Conservation (phyloP, 768 basidiomycete genomes). For the Russula sp. region DNA sequence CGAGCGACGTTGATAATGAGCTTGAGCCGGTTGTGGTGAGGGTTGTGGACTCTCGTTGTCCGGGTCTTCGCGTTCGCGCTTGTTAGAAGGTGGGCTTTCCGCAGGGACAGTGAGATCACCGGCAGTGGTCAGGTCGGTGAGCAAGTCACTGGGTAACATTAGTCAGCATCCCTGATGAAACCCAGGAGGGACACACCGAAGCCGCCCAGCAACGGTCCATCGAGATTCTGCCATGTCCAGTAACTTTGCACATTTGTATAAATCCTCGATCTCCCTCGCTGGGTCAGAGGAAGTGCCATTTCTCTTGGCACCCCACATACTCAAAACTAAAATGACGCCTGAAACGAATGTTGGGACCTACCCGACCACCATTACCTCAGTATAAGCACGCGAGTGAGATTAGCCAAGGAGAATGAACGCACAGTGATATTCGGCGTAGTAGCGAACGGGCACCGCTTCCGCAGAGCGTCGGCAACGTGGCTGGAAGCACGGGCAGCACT, state of each 20-base stretch:
- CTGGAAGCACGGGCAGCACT: conserved; percentile 51
- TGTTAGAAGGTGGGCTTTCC: conserved; percentile 23
- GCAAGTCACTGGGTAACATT: conserved; percentile 21
- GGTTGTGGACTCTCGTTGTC: conserved; percentile 11
- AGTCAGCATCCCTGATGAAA: neutral
- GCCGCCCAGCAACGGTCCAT: conserved; percentile 28
- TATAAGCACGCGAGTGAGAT: conserved; percentile 7
- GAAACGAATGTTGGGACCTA: conserved; percentile 44
- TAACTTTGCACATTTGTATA: conserved; percentile 47
- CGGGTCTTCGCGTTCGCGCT: conserved; percentile 23
- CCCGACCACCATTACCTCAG: conserved; percentile 23
- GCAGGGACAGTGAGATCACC: conserved; percentile 24
- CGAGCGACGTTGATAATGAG: neutral
- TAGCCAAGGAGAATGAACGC: neutral
- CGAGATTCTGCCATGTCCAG: conserved; percentile 27
- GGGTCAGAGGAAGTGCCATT: conserved; percentile 44
- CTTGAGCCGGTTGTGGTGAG: neutral
- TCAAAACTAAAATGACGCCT: conserved; percentile 52
- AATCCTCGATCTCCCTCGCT: conserved; percentile 48
- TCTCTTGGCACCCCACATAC: conserved; percentile 53
- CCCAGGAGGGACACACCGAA: conserved; percentile 13
- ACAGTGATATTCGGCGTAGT: conserved; percentile 26
- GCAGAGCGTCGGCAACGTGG: conserved; percentile 42
- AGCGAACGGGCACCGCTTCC: conserved; percentile 31
- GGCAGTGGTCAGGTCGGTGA: conserved; percentile 16